Base-by-base conservation (phyloP, 495 filamentous ascomycete genomes). In the Daldinia childiae region DNA sequence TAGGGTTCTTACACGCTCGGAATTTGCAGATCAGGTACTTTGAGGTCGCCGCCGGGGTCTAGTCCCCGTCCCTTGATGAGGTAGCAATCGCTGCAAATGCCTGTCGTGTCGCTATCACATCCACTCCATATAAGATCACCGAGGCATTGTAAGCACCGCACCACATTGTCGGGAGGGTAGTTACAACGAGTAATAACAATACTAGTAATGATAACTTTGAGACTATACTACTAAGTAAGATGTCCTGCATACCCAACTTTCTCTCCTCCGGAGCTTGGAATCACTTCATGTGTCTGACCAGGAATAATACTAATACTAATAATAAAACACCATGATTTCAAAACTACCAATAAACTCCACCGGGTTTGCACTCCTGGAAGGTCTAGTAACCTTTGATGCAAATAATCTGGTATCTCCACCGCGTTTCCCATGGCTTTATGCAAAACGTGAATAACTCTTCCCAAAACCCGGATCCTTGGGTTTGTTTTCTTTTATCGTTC, bases 391-490 rank as follows among this genome's bases (percentile, higher is more conserved):
- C 71, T 62, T 73, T 56, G 67, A 66, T 66, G 63, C 62, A 73
- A 73, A 66, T 36, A 74, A 75, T 74, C 70, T 74, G 73, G 74
- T 74, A 76, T 72, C 68, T 76, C 66, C 65, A 48, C 9, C 43
- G 17, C 43, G 8, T 48, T 4, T 64, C 58, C 38, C 43, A 57
- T 67, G 58, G 58, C 62, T 67, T 57, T 71, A 71, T 67, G 58
- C 58, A 71, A 43, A 57, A 63, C 51, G 45, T 67, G 45, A 67
- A 48, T 24, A 21, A 48, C 14, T 21, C 1, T 60, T 62, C 50
- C 38, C 56, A 55, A 50, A 50, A 67, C 58, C 61, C 69, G 50
- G 58, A 64, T 56, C 56, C 74, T 32, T 72, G 61, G 65, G 70
- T 54, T 32, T 32, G 36, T 58, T 12, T 59, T 69, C n/a, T 41